These are phyloP conservation scores for Dendrobium huoshanense DNA, from an alignment of 106 monocot species.

Conservation along the genomic window DNA sequence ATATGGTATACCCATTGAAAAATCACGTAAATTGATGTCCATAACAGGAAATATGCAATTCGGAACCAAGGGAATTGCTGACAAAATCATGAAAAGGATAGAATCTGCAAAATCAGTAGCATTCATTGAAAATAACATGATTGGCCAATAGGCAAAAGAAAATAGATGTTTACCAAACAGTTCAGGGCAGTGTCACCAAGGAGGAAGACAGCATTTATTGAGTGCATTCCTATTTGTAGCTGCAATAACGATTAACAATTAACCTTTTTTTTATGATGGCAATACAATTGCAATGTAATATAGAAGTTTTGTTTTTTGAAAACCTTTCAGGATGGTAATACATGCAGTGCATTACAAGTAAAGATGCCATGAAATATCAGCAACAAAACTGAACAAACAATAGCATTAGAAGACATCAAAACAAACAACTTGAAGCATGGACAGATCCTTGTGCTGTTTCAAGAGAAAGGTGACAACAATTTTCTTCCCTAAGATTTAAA, in stretches of 20 bases:
- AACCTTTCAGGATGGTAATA: neutral
- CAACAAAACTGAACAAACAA: too few relatives aligned
- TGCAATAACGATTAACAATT: slow-evolving; percentile 12
- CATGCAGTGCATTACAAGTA: neutral
- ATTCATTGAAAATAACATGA: neutral
- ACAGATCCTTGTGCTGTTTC: too few relatives aligned
- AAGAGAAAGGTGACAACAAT: too few relatives aligned
- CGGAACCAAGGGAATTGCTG: slow-evolving; percentile 81
- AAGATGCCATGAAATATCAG: neutral
- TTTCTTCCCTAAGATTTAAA: too few relatives aligned
- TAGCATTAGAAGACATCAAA: too few relatives aligned
- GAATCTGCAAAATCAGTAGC: neutral
- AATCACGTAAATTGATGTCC: slow-evolving; percentile 62
- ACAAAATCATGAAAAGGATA: neutral
- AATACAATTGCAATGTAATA: neutral
- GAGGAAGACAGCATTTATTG: slow-evolving; percentile 68
- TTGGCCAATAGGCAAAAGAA: neutral
- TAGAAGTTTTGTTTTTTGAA: neutral
- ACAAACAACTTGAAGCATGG: too few relatives aligned
- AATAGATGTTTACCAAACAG: slow-evolving; percentile 36
- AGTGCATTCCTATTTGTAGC: slow-evolving; percentile 64
- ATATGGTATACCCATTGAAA: slow-evolving; percentile 81
- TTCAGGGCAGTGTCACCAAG: slow-evolving; percentile 54
- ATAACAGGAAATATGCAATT: slow-evolving; percentile 71
- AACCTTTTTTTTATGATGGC: neutral